phyloP scores from a whole-genome alignment of 2,329 filamentous ascomycete species.

The Cytospora chrysosperma region DNA sequence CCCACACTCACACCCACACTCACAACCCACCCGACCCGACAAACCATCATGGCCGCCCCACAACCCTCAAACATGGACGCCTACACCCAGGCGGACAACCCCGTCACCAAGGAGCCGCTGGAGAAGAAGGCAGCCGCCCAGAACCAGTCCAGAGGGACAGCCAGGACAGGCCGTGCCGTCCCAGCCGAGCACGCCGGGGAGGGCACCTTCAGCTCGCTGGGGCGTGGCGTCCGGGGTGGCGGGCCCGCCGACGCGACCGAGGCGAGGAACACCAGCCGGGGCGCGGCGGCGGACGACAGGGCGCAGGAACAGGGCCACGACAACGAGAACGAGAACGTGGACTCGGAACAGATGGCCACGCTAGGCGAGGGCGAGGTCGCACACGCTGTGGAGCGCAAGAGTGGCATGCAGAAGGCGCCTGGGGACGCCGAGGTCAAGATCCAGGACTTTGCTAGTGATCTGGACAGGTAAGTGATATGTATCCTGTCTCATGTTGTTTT shows the following conservation, averaged over 20 bases:
- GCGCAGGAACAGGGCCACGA: too few relatives aligned
- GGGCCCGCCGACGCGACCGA: slow-evolving; percentile 27
- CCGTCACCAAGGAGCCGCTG: slow-evolving; percentile 17
- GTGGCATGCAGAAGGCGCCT: slow-evolving; percentile 27
- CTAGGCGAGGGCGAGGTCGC: slow-evolving; percentile 30
- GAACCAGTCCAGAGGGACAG: background rate
- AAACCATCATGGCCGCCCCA: slow-evolving; percentile 11
- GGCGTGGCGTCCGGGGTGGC: slow-evolving; percentile 25
- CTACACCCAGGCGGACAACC: slow-evolving; percentile 22
- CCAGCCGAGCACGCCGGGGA: slow-evolving; percentile 14
- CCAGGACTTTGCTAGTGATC: slow-evolving; percentile 26
- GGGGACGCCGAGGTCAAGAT: slow-evolving; percentile 24
- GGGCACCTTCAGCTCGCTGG: slow-evolving; percentile 26
- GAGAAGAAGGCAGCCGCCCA: slow-evolving; percentile 14
- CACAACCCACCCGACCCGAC: too few relatives aligned
- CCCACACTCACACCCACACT: background rate
- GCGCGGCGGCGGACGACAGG: background rate
- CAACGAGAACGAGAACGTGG: slow-evolving; percentile 29
- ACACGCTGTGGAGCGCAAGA: slow-evolving; percentile 29
- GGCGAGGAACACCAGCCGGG: slow-evolving; percentile 19
- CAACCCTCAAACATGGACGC: slow-evolving; percentile 24
- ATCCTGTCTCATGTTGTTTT: background rate
- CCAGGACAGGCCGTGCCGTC: background rate
- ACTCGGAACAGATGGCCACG: slow-evolving; percentile 30
- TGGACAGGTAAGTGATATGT: slow-evolving; percentile 27